phyloP scores from a whole-genome alignment of 2,329 filamentous ascomycete species.

The Monosporascus sp. region DNA sequence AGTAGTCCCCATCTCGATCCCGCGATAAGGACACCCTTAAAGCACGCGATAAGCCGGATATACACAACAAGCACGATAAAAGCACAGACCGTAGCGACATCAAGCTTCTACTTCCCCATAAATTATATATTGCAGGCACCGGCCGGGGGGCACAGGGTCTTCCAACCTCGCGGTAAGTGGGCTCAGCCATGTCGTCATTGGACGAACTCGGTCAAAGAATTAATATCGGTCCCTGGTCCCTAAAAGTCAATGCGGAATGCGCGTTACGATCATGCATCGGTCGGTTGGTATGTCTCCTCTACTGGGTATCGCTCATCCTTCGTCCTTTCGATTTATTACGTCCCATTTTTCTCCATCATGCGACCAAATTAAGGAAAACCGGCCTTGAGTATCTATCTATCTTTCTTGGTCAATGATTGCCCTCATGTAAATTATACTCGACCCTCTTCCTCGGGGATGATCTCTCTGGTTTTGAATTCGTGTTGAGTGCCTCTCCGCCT shows the following conservation, averaged over 20 bases:
- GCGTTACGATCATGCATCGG: no score
- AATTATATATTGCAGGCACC: not conserved
- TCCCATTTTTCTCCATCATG: no score
- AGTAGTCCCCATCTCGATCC: no score
- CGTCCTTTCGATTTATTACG: no score
- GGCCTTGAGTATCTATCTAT: not conserved
- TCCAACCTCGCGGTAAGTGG: not conserved
- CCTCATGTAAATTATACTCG: not conserved
- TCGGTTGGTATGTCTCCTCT: no score
- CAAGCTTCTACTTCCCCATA: not conserved
- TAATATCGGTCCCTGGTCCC: not conserved
- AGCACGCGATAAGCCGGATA: no score
- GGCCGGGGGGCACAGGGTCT: not conserved
- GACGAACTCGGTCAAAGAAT: not conserved
- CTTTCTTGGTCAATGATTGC: not conserved
- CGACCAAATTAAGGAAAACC: no score
- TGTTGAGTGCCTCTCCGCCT: not conserved
- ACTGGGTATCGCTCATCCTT: no score
- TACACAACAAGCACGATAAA: no score
- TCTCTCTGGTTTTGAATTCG: not conserved
- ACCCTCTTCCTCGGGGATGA: not conserved
- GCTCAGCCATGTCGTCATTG: not conserved
- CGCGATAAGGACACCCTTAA: no score
- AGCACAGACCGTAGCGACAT: no score
- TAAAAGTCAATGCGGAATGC: no score